Conservation (phyloP, 495 filamentous ascomycete genomes). For the Penicillium bovifimosum region DNA sequence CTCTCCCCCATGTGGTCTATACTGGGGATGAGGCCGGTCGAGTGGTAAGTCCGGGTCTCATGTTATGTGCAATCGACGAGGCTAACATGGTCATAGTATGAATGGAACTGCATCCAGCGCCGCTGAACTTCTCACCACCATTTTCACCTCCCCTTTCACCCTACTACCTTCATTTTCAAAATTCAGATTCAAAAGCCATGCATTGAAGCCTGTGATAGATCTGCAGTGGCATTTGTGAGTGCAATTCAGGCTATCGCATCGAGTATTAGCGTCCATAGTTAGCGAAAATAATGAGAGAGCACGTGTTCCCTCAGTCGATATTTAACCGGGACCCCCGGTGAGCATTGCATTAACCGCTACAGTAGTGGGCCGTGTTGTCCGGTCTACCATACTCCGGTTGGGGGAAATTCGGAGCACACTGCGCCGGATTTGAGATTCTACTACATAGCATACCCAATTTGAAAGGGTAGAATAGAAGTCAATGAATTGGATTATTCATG, state of each 20-base stretch:
- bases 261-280: slow-evolving; percentile 4
- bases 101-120: slow-evolving; percentile 81
- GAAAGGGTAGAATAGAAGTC: neutral
- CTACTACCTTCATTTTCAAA: neutral
- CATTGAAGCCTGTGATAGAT: neutral
- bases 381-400: slow-evolving; percentile 26
- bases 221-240: neutral
- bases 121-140: slow-evolving; percentile 15
- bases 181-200: neutral
- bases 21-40: slow-evolving; percentile 87
- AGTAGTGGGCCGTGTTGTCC: slow-evolving; percentile 29
- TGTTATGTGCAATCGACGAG: neutral
- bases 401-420: slow-evolving; percentile 36
- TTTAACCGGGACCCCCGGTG: slow-evolving; percentile 28
- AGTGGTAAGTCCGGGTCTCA: slow-evolving; percentile 51
- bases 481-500: neutral
- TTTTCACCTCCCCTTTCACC: neutral
- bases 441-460: neutral
- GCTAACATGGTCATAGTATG: slow-evolving; percentile 55
- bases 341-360: slow-evolving; percentile 17
- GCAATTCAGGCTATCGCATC: neutral
- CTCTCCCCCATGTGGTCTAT: slow-evolving; percentile 79
- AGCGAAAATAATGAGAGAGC: slow-evolving; percentile 10
- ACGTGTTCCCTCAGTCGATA: slow-evolving; percentile 5
- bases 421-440: slow-evolving; percentile 22